phyloP scores from a whole-genome alignment of 805 yeast genomes.

The Scheffersomyces amazonensis region DNA sequence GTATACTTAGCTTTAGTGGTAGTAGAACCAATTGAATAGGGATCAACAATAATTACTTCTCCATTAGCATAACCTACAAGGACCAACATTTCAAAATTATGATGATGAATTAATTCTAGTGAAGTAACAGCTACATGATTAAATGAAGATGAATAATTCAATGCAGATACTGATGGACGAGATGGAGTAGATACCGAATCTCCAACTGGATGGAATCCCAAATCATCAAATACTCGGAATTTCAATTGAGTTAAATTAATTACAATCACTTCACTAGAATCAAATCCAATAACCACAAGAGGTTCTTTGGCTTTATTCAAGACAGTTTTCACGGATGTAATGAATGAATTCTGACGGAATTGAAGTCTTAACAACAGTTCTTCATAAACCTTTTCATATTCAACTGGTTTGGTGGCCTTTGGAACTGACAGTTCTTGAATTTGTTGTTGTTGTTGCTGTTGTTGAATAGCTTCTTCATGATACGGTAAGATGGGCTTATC shows the following conservation, averaged over 20 bases:
- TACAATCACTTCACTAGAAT: constrained; percentile 66
- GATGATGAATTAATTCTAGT: constrained; percentile 22
- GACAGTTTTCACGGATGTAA: constrained; percentile 38
- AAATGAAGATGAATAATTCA: constrained; percentile 6
- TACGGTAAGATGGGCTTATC: constrained; percentile 20
- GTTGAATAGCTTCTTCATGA: constrained; percentile 12
- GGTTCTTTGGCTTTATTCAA: constrained; percentile 28
- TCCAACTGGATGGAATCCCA: constrained; percentile 31
- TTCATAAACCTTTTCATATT: constrained; percentile 37
- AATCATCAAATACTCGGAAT: constrained; percentile 42
- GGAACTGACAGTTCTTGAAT: background rate
- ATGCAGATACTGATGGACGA: background rate
- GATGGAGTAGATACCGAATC: background rate
- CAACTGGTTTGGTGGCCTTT: background rate
- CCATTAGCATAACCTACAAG: constrained; percentile 66
- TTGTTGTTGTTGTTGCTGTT: background rate
- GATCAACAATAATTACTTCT: constrained; percentile 49
- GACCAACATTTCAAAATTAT: constrained; percentile 43
- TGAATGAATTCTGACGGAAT: constrained; percentile 30
- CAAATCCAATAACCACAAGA: constrained; percentile 58
- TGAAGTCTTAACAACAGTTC: constrained; percentile 44
- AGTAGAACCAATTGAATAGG: constrained; percentile 10
- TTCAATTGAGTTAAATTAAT: constrained; percentile 48
- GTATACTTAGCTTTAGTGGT: constrained; percentile 9
- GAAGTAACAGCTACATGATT: constrained; percentile 17